Percentiles rank a stretch among this genome's conserved stretches.
Evolutionary conservation across 2,329 filamentous ascomycete genomes (phyloP).

Genomic region (Aspergillus bombycis): DNA sequence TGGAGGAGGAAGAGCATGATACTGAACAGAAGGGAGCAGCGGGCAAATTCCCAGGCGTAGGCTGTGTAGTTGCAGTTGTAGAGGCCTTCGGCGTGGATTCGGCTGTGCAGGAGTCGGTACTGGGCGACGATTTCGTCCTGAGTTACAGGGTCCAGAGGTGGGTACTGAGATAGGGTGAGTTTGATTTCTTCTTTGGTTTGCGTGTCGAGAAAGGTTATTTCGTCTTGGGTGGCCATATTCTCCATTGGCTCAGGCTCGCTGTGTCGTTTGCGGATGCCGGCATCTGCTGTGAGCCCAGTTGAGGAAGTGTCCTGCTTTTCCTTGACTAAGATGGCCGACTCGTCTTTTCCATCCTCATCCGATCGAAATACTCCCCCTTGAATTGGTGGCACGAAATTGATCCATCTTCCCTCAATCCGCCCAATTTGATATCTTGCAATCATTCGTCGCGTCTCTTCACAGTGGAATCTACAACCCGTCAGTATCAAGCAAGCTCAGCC

Average conservation of each 20-base stretch:
- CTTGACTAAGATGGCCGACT: neutral
- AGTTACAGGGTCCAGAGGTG: conserved; percentile 68
- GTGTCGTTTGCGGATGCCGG: neutral
- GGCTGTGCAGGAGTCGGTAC: conserved; percentile 27
- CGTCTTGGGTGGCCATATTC: conserved; percentile 13
- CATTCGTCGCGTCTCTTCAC: conserved; percentile 67
- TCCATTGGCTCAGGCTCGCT: neutral
- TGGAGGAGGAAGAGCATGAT: conserved; percentile 54
- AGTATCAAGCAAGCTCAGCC: neutral
- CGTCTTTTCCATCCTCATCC: neutral
- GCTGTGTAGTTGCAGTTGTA: conserved; percentile 79
- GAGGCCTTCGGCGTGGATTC: conserved; percentile 64
- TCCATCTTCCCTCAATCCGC: conserved; percentile 75
- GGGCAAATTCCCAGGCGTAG: conserved; percentile 69
- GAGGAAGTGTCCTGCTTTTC: neutral
- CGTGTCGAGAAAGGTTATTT: conserved; percentile 18
- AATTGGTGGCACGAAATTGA: conserved; percentile 84
- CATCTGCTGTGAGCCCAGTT: neutral
- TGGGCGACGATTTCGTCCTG: conserved; percentile 75
- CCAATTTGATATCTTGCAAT: conserved; percentile 85
- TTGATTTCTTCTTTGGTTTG: conserved; percentile 17
- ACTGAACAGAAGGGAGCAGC: conserved; percentile 69
- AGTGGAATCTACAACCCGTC: conserved; percentile 70
- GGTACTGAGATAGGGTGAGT: conserved; percentile 64
- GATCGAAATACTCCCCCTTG: conserved; percentile 74